Conservation (phyloP, 495 filamentous ascomycete genomes). For the Cercophora newfieldiana region DNA sequence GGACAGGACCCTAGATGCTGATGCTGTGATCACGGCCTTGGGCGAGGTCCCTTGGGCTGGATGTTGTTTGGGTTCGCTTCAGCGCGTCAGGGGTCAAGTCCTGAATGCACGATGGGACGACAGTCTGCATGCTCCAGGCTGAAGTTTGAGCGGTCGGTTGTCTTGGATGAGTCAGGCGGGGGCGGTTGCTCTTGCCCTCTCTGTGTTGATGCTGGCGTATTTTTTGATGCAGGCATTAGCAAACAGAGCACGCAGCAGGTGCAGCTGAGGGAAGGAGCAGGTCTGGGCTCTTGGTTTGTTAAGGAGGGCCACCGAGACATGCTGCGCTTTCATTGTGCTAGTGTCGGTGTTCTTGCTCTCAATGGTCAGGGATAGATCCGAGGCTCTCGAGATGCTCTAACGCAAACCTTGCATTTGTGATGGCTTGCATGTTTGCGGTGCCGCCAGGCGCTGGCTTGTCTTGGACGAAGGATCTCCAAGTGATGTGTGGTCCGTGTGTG, state of each 20-base stretch:
- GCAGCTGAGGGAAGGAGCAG: not conserved
- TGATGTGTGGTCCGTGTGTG: not conserved
- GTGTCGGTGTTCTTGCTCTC: not conserved
- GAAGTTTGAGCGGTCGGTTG: not conserved
- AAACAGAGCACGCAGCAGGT: not conserved
- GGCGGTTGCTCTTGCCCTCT: not conserved
- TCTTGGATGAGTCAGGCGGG: not conserved
- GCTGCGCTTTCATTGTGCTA: not conserved
- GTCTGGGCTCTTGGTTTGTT: not conserved
- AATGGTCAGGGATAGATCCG: not conserved
- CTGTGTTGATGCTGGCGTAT: not conserved
- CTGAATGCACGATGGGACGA: not conserved
- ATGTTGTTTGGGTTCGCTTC: not conserved
- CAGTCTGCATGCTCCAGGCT: not conserved
- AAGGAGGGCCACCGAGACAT: constrained; percentile 1
- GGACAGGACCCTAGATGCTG: constrained; percentile 7
- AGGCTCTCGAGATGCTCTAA: not conserved
- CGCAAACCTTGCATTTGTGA: not conserved
- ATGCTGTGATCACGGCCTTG: not conserved
- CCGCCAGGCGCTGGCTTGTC: too few relatives aligned
- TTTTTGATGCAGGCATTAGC: not conserved
- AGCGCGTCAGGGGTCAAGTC: not conserved
- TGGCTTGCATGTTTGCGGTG: too few relatives aligned
- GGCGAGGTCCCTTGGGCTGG: not conserved
- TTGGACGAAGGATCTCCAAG: not conserved